Conservation (phyloP, 2,329 filamentous ascomycete species). For the Myrmaecium sp. region DNA sequence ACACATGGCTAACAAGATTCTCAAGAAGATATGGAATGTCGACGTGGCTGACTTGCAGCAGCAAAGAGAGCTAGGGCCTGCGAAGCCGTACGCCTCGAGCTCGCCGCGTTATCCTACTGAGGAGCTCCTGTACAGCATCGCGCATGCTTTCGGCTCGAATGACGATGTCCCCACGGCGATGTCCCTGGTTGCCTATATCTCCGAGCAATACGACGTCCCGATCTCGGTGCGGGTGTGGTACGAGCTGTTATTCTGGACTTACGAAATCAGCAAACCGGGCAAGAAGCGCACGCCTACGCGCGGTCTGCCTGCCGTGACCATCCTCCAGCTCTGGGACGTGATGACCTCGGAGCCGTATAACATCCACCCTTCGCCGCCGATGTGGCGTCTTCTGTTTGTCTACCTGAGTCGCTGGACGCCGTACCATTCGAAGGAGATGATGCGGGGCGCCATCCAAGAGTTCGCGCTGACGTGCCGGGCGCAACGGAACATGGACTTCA, state of each 20-base stretch:
- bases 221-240: slow-evolving; percentile 46
- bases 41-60: slow-evolving; percentile 26
- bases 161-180: slow-evolving; percentile 43
- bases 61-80: slow-evolving; percentile 12
- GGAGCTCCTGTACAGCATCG: slow-evolving; percentile 46
- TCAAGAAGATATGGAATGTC: slow-evolving; percentile 38
- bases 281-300: slow-evolving; percentile 32
- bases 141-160: slow-evolving; percentile 51
- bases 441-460: slow-evolving; percentile 1
- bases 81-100: slow-evolving; percentile 25
- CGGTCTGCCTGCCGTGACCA: slow-evolving; percentile 1
- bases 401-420: slow-evolving; percentile 8
- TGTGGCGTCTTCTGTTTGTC: slow-evolving; percentile 35
- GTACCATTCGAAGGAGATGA: slow-evolving; percentile 1
- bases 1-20: slow-evolving; percentile 26
- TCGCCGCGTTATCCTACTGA: slow-evolving; percentile 42
- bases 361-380: slow-evolving; percentile 37
- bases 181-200: slow-evolving; percentile 45
- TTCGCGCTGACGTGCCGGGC: background rate
- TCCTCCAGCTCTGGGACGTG: slow-evolving; percentile 34
- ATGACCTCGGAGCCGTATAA: slow-evolving; percentile 44
- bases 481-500: background rate
- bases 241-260: slow-evolving; percentile 50
- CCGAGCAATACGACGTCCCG: slow-evolving; percentile 38
- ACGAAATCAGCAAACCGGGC: too few species aligned